Conservation (phyloP, 495 filamentous ascomycete genomes). For the Hyaloscypha finlandica region DNA sequence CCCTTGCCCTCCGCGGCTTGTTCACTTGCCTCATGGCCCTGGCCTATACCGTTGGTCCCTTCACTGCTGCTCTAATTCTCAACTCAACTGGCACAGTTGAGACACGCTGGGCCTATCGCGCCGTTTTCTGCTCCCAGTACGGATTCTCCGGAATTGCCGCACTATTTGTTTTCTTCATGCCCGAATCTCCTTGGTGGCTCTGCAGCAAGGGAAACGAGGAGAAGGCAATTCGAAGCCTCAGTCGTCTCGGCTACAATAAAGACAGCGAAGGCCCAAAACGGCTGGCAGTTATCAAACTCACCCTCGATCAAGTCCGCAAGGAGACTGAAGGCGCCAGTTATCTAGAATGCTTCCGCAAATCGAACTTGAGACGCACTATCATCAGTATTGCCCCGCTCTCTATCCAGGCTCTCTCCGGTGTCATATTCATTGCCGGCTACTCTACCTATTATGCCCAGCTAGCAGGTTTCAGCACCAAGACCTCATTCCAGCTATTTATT, state of each 20-base stretch:
- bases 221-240: constrained; percentile 36
- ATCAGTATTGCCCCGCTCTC: constrained; percentile 35
- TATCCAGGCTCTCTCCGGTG: constrained; percentile 37
- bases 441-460: constrained; percentile 39
- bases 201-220: constrained; percentile 38
- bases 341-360: constrained; percentile 37
- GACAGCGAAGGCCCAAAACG: constrained; percentile 3
- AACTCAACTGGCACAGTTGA: constrained; percentile 31
- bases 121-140: constrained; percentile 36
- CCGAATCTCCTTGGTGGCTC: constrained; percentile 27
- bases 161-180: constrained; percentile 27
- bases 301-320: constrained; percentile 30
- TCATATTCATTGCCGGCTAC: constrained; percentile 35
- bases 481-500: constrained; percentile 35
- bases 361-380: constrained; percentile 39
- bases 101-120: constrained; percentile 38
- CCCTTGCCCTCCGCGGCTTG: constrained; percentile 35
- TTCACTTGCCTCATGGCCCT: constrained; percentile 33
- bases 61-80: constrained; percentile 34
- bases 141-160: constrained; percentile 32
- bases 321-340: constrained; percentile 40
- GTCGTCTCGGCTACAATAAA: constrained; percentile 18
- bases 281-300: constrained; percentile 18
- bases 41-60: constrained; percentile 33
- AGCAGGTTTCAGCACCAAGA: constrained; percentile 35